Percentiles rank a stretch among this genome's conserved stretches.
These are phyloP conservation scores for Didymella pinodella DNA, from an alignment of 2,329 filamentous ascomycete species.

Conservation along the genomic window DNA sequence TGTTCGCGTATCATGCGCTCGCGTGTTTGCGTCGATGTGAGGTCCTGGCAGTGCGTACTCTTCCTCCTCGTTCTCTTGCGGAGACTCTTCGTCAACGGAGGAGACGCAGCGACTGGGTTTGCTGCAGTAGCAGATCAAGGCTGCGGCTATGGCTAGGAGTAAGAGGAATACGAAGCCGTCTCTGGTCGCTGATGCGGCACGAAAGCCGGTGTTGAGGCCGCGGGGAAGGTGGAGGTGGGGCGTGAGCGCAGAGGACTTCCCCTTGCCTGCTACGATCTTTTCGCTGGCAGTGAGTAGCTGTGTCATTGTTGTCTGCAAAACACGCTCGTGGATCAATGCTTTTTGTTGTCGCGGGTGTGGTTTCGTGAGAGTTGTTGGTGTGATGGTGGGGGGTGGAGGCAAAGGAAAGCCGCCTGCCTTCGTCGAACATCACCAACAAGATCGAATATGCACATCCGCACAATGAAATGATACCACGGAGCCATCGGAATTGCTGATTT, in stretches of 20 bases:
- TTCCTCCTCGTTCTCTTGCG: neutral
- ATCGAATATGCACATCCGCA: neutral
- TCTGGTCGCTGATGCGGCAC: neutral
- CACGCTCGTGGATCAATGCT: neutral
- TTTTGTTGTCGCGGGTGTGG: neutral
- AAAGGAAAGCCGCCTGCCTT: neutral
- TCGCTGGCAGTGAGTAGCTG: neutral
- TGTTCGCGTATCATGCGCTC: neutral
- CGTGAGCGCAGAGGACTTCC: neutral
- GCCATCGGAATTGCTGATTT: neutral
- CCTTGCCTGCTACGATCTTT: neutral
- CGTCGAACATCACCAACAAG: conserved; percentile 1
- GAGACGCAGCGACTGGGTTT: neutral
- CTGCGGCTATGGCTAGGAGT: neutral
- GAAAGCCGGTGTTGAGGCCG: neutral
- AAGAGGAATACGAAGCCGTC: neutral
- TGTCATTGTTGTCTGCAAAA: neutral
- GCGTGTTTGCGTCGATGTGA: conserved; percentile 6
- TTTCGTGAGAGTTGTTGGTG: neutral
- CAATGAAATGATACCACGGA: neutral
- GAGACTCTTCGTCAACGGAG: neutral
- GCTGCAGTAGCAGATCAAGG: neutral
- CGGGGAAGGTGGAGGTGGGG: neutral
- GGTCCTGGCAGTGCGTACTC: conserved; percentile 3
- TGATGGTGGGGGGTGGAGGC: conserved; percentile 3